These are phyloP conservation scores for Botrytis pseudocinerea DNA, from an alignment of 2,329 filamentous ascomycete species.

Conservation along the genomic window DNA sequence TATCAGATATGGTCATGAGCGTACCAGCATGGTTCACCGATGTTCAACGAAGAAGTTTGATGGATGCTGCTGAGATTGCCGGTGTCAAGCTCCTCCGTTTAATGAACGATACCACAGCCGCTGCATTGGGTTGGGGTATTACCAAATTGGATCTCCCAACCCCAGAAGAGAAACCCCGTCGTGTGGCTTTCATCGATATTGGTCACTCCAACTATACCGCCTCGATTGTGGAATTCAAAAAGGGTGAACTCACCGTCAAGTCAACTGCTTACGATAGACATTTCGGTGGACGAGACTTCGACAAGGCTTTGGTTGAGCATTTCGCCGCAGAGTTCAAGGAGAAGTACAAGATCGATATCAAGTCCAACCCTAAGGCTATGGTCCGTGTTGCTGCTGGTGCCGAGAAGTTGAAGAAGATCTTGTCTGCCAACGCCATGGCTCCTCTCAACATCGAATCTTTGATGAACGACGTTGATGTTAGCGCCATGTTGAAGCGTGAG, in stretches of 20 bases:
- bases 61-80: slow-evolving; percentile 91
- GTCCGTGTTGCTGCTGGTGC: slow-evolving; percentile 84
- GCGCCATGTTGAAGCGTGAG: slow-evolving; percentile 84
- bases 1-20: slow-evolving; percentile 90
- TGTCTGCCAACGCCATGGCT: slow-evolving; percentile 91
- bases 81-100: slow-evolving; percentile 89
- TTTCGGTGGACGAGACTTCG: slow-evolving; percentile 96
- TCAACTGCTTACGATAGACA: slow-evolving; percentile 90
- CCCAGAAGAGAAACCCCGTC: slow-evolving; percentile 86
- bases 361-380: slow-evolving; percentile 83
- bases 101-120: slow-evolving; percentile 97
- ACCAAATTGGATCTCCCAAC: slow-evolving; percentile 91
- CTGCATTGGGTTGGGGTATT: slow-evolving; percentile 94
- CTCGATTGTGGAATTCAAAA: slow-evolving; percentile 93
- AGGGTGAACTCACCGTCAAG: slow-evolving; percentile 94
- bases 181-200: slow-evolving; percentile 90
- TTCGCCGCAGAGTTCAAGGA: slow-evolving; percentile 95
- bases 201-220: slow-evolving; percentile 95
- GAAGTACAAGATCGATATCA: slow-evolving; percentile 97
- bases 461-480: slow-evolving; percentile 96
- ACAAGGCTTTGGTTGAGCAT: slow-evolving; percentile 92
- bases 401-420: slow-evolving; percentile 97
- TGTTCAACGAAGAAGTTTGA: slow-evolving; percentile 80
- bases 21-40: slow-evolving; percentile 98
- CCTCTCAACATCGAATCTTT: slow-evolving; percentile 96